Base-by-base conservation (phyloP, 257 asterid species). In the Verbena officinalis region DNA sequence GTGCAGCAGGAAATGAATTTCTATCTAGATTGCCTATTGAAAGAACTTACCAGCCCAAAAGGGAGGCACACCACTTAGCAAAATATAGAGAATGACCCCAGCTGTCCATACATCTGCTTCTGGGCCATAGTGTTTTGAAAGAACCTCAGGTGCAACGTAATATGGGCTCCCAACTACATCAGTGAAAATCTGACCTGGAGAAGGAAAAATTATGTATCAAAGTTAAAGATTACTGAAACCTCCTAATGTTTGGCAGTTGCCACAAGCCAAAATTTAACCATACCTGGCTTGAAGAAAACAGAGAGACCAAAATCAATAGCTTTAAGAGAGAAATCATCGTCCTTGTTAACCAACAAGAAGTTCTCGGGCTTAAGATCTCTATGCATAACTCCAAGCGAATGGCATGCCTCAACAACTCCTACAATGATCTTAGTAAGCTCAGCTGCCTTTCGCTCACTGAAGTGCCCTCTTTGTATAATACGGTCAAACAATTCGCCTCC, bases 101-200 rank as follows among this genome's bases (percentile, higher is more conserved):
- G 96, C 96, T 34, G 96, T 91, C 98, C 98, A 91, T 20, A 89
- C 96, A 64, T 91, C 98, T 69, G 96, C 95, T 75, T 83, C 89
- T 15, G 96, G 98, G 42, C 98, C 98, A 79, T 89, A 91, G 71
- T 76, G 83, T 89, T 89, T 89, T 84, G 77, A 51, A 51, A 91
- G 95, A 56, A 91, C 96, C 89, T 91, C 98, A 42, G 98, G 98
- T 46, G 98, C 98, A 13, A 91, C 96, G 54, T 91, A 91, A 62
- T 91, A 91, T 17, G 98, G 98, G 81, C 98, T 91, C 60, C 98
- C 98, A 48, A 91, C 98, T 50, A 91, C 96, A 76, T 91, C 98
- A 5, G 87, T 83, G 79, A 91, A 91, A 64, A 84, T 76, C 79
- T 91, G 96, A 74, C 92, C 98, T 91, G 88, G 59, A 62, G 57